phyloP scores from a whole-genome alignment of 805 yeast species.

The Kodamaea leandrae region DNA sequence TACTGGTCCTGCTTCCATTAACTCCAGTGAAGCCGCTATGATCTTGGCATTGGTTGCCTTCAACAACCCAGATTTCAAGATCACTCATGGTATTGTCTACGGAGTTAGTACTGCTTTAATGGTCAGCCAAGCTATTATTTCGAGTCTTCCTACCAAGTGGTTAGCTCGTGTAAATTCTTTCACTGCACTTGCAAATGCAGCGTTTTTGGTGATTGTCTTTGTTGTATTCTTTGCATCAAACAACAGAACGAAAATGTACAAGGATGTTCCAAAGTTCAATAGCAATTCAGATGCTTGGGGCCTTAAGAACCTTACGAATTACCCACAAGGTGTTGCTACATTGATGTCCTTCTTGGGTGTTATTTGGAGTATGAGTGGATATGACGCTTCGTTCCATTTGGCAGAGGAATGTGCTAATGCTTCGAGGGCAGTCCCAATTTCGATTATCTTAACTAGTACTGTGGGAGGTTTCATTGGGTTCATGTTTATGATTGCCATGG shows the following conservation, averaged over 20 bases:
- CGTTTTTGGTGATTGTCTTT: constrained; percentile 50
- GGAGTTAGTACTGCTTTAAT: constrained; percentile 51
- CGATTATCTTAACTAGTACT: constrained; percentile 57
- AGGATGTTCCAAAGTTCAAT: constrained; percentile 48
- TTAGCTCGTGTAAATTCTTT: constrained; percentile 49
- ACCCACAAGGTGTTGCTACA: constrained; percentile 58
- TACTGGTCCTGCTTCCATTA: constrained; percentile 62
- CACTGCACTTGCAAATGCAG: constrained; percentile 48
- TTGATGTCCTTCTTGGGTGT: constrained; percentile 57
- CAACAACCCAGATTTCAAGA: constrained; percentile 37
- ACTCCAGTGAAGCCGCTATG: constrained; percentile 54
- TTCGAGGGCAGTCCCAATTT: constrained; percentile 61
- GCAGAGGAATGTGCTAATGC: constrained; percentile 71
- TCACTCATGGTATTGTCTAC: constrained; percentile 50
- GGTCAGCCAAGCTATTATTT: constrained; percentile 44
- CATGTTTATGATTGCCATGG: constrained; percentile 56
- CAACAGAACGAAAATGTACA: constrained; percentile 33
- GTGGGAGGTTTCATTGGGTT: constrained; percentile 58
- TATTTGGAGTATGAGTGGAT: constrained; percentile 73
- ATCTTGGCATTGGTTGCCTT: constrained; percentile 50
- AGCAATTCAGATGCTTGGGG: constrained; percentile 51
- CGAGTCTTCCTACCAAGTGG: constrained; percentile 54
- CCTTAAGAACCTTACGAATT: constrained; percentile 55
- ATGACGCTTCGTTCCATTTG: constrained; percentile 71
- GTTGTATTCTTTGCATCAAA: constrained; percentile 54